These are phyloP conservation scores for Mycena filopes DNA, from an alignment of 768 basidiomycete species.

Conservation along the genomic window DNA sequence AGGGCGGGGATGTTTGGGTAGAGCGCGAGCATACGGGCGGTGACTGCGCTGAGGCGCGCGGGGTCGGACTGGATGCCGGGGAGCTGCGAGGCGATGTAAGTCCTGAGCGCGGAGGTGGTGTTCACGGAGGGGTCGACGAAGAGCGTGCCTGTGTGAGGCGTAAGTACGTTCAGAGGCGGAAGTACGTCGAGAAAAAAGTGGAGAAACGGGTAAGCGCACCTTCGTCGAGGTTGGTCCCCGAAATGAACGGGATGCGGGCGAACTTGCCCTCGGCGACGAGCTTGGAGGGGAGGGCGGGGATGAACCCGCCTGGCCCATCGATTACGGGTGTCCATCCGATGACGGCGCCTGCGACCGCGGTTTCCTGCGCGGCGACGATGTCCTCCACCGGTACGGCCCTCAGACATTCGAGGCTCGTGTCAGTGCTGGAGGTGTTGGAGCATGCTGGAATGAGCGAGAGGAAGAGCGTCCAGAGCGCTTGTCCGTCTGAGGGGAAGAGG, in stretches of 20 bases:
- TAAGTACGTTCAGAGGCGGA: not conserved
- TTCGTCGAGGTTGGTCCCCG: conserved; percentile 56
- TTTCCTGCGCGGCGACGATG: conserved; percentile 39
- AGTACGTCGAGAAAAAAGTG: not conserved
- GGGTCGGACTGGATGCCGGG: conserved; percentile 35
- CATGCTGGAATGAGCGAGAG: conserved; percentile 40
- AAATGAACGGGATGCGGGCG: conserved; percentile 52
- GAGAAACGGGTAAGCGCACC: conserved; percentile 38
- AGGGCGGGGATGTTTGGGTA: conserved; percentile 54
- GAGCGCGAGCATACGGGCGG: conserved; percentile 42
- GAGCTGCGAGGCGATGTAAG: conserved; percentile 34
- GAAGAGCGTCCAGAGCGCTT: conserved; percentile 44
- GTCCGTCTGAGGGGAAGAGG: conserved; percentile 39
- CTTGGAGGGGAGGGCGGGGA: conserved; percentile 48
- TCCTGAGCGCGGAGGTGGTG: conserved; percentile 36
- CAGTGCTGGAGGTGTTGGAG: conserved; percentile 36
- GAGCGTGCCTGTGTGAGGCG: conserved; percentile 40
- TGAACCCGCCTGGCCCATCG: conserved; percentile 50
- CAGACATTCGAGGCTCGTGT: conserved; percentile 44
- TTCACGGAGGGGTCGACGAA: conserved; percentile 37
- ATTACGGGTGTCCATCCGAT: conserved; percentile 50
- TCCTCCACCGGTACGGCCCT: conserved; percentile 39
- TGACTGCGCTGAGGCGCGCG: conserved; percentile 19
- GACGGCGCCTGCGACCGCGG: conserved; percentile 35
- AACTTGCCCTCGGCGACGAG: conserved; percentile 46